phyloP scores from a whole-genome alignment of 73 alveolate species.

The Symbiodinium pilosum region DNA sequence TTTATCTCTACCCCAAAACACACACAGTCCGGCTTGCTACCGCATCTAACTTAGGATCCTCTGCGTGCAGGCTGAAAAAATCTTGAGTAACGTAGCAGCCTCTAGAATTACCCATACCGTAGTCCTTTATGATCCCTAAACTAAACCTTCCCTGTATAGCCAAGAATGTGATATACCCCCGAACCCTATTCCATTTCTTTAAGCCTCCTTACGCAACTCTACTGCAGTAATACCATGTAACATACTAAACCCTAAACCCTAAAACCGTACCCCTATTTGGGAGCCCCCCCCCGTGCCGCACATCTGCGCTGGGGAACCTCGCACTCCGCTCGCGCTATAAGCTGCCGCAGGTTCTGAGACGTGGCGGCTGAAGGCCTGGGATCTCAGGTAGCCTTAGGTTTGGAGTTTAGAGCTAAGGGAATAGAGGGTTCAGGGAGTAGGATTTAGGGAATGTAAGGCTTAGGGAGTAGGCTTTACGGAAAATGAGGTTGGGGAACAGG shows the following conservation, averaged over 20 bases:
- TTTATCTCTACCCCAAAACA: neutral
- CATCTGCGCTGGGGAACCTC: neutral
- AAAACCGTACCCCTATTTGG: neutral
- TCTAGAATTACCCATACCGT: neutral
- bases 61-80: neutral
- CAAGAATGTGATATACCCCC: no score
- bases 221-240: no score
- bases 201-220: no score
- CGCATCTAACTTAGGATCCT: neutral
- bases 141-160: no score
- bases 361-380: slow-evolving; percentile 47
- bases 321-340: slow-evolving; percentile 53
- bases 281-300: neutral
- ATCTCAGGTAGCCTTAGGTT: no score
- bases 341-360: slow-evolving; percentile 47
- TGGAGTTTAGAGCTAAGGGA: no score
- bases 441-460: no score
- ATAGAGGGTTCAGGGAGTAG: no score
- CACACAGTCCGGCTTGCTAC: neutral
- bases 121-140: neutral
- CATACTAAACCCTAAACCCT: neutral
- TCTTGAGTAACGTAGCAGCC: neutral
- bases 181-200: no score
- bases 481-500: no score
- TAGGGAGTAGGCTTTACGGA: no score